These are phyloP conservation scores for Porodaedalea pini DNA, from an alignment of 1,284 basidiomycete species.

Conservation along the genomic window DNA sequence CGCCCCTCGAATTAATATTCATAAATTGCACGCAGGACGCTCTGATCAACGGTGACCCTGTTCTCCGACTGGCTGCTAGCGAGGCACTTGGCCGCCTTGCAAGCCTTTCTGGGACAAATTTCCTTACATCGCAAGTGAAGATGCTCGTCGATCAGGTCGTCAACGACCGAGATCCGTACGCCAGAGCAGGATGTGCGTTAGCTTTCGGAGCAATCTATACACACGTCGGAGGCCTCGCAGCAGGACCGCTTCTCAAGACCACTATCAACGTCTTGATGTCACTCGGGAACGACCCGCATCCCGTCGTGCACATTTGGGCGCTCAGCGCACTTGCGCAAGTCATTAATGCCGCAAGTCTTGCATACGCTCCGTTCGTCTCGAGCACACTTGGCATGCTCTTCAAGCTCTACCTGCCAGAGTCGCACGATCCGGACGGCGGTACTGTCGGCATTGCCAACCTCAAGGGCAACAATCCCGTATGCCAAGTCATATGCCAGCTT, in stretches of 20 bases:
- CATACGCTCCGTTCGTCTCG: conserved; percentile 87
- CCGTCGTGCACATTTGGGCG: conserved; percentile 93
- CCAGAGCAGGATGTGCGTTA: conserved; percentile 89
- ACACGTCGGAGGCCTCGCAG: conserved; percentile 89
- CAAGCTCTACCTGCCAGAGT: conserved; percentile 87
- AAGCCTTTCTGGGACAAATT: conserved; percentile 79
- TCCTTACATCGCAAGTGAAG: conserved; percentile 87
- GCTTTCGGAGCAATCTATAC: conserved; percentile 94
- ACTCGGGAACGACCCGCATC: conserved; percentile 93
- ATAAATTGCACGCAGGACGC: conserved; percentile 52
- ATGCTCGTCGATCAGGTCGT: conserved; percentile 95
- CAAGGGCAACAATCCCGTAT: conserved; percentile 87
- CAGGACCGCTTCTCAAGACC: conserved; percentile 92
- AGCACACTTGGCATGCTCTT: conserved; percentile 89
- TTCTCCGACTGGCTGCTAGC: conserved; percentile 78
- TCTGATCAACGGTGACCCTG: conserved; percentile 76
- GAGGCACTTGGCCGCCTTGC: conserved; percentile 89
- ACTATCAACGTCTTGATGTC: conserved; percentile 96
- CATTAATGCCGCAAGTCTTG: conserved; percentile 88
- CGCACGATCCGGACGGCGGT: conserved; percentile 94
- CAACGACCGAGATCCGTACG: conserved; percentile 90
- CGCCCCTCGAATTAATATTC: background rate
- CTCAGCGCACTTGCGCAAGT: conserved; percentile 84
- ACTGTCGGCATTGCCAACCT: conserved; percentile 80
- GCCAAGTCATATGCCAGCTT: conserved; percentile 88